Evolutionary conservation across 1,139 yeast genomes (phyloP).

Genomic region (Candida sojae): DNA sequence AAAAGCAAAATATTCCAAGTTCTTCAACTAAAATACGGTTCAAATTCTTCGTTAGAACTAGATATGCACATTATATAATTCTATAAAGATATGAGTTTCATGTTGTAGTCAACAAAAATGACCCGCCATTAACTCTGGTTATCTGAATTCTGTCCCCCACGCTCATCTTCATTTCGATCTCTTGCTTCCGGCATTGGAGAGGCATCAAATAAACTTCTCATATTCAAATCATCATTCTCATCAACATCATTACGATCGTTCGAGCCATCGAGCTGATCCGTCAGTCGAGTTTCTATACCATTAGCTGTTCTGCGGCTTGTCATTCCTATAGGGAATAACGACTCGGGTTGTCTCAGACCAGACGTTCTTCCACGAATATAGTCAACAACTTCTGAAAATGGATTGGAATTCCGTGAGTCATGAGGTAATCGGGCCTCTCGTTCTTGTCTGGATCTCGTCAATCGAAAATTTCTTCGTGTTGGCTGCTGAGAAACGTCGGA

Average conservation of each 20-base stretch:
- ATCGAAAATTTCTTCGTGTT: constrained; percentile 16
- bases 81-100: neutral
- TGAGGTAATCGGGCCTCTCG: neutral
- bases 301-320: constrained; percentile 50
- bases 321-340: constrained; percentile 51
- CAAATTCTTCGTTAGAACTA: neutral
- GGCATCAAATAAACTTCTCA: constrained; percentile 8
- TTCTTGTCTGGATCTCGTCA: constrained; percentile 14
- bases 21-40: constrained; percentile 31
- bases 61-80: neutral
- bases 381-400: constrained; percentile 27
- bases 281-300: constrained; percentile 46
- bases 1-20: constrained; percentile 57
- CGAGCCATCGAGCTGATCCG: neutral
- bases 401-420: constrained; percentile 10
- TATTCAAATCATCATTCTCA: constrained; percentile 5
- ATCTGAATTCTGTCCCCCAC: neutral
- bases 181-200: constrained; percentile 4
- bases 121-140: neutral
- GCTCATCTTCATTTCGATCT: neutral
- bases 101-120: neutral
- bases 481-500: constrained; percentile 3
- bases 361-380: constrained; percentile 20
- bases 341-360: constrained; percentile 14
- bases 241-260: neutral